Base-by-base conservation (phyloP, 2,329 filamentous ascomycete species). In the Beauveria sp. region DNA sequence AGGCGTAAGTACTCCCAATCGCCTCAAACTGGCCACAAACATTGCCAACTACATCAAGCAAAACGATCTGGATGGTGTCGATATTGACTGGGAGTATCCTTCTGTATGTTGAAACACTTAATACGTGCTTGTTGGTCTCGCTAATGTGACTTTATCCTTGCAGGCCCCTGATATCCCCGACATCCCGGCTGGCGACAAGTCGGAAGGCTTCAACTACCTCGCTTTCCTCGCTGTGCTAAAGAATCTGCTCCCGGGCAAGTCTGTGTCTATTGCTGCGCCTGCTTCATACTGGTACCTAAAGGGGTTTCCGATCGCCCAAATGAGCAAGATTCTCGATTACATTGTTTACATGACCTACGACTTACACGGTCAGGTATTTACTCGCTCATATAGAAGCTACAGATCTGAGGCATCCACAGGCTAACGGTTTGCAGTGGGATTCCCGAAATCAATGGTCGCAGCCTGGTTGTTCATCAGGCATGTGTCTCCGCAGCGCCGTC, bases 401-500 rank as follows among this genome's bases (percentile, higher is more conserved):
- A n/a, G n/a, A n/a, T n/a, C n/a, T n/a, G n/a, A n/a, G n/a, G n/a
- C n/a, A n/a, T n/a, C n/a, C n/a, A n/a, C n/a, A n/a, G n/a, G n/a
- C n/a, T n/a, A n/a, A n/a, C n/a, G n/a, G n/a, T n/a, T n/a, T n/a
- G n/a, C n/a, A n/a, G n/a, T 68, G 63, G 74, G 62, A 61, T 53
- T 28, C 24, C 8, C n/a, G 38, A 5, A 62, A 54, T 72, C 54
- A 64, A 1, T 71, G 60, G 49, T 53, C 71, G 0, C 60, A 58
- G 8, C 38, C 63, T 3, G 73, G 72, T 8, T 78, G 75, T 59
- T 1, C 53, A 42, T 0, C 24, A 8, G 69, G 72, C 4, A 70
- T 67, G 63, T 74, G 72, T 46, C 65, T 74, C 1, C 66, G 76
- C 1, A 69, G 66, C 3, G 71, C 75, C 49, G 68, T 76, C 28